Evolutionary conservation across 2,329 filamentous ascomycete species (phyloP), one percentile per base, ranked within the genome.

Genomic region (Akanthomyces lecanii): DNA sequence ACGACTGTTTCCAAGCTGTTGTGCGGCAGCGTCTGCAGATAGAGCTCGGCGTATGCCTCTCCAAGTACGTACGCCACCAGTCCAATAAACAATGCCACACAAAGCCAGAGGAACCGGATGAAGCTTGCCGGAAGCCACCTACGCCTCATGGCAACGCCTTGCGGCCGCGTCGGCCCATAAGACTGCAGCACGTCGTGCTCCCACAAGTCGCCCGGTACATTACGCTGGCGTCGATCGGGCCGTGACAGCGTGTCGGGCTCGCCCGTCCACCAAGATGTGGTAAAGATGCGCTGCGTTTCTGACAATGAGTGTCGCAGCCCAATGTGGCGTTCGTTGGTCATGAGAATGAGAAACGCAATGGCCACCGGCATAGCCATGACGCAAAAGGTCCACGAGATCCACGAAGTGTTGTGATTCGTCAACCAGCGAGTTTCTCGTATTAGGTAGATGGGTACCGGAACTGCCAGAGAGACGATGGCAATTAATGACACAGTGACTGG

Each of bases 21-120:
- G 69, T 89, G 87, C 5, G 87, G 87, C 63, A 89, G 74, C 0
- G 87, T 89, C 45, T 85, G 80, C 44, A 89, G 77, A 67, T 89
- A 89, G 14, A 88, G 83, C 75, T 89, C 87, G 18, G 86, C 86
- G 71, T 89, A 89, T 1, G 85, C 85, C 72, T 89, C 87, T 71
- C 87, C 87, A 66, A 89, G 79, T 11, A 88, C 82, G 72, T 89
- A 89, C 16, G 85, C 87, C 68, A 89, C 77, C 66, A 89, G 77
- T 14, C 83, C 85, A 50, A 89, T 81, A 57, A 80, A 81, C 28
- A 89, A 76, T 4, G 86, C 86, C 36, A 85, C 76, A 70, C 86
- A 89, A 70, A 89, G 89, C 87, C 87, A 89, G 6, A 89, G 75
- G 65, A 89, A 89, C 18, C 87, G 82, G 51, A 89, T 82, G 69